Evolutionary conservation across 441 rosid species (phyloP).

Genomic region (Erodium texanum): DNA sequence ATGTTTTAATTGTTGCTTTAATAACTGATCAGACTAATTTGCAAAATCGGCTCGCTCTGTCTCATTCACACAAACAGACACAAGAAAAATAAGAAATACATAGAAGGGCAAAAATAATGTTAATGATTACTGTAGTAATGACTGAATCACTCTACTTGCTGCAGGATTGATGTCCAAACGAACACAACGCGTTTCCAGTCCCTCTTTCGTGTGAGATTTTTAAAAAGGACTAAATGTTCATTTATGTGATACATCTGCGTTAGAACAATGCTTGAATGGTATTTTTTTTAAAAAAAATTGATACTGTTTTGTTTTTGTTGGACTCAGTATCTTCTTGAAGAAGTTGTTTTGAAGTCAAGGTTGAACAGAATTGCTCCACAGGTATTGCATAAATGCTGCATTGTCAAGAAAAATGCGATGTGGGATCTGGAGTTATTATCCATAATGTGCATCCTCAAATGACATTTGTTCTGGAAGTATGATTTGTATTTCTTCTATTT

Average conservation of each 20-base stretch:
- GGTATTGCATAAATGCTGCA: constrained; percentile 31
- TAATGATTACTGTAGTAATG: not conserved
- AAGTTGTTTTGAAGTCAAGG: constrained; percentile 61
- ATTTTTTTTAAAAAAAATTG: not conserved
- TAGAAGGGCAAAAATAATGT: not conserved
- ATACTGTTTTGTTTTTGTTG: constrained; percentile 7
- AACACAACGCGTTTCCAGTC: constrained; percentile 68
- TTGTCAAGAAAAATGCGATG: constrained; percentile 7
- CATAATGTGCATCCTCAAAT: not conserved
- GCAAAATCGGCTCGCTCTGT: not conserved
- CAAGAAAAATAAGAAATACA: not conserved
- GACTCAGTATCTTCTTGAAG: constrained; percentile 78
- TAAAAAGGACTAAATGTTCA: not conserved
- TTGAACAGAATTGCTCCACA: constrained; percentile 71
- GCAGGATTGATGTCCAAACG: constrained; percentile 95
- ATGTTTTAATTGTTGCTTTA: not conserved
- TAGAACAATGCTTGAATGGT: not conserved
- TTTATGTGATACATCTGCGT: not conserved
- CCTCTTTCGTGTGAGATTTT: constrained; percentile 52
- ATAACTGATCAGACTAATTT: not conserved
- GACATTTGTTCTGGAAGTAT: not conserved
- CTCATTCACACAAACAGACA: not conserved
- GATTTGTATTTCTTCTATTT: constrained; percentile 14
- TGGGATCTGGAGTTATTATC: not conserved
- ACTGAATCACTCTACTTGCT: constrained; percentile 7